A percentile compares a stretch with the other conserved stretches of the same genome.
Conservation (phyloP, 2,329 filamentous ascomycete species). For the Fusarium marasasianum region DNA sequence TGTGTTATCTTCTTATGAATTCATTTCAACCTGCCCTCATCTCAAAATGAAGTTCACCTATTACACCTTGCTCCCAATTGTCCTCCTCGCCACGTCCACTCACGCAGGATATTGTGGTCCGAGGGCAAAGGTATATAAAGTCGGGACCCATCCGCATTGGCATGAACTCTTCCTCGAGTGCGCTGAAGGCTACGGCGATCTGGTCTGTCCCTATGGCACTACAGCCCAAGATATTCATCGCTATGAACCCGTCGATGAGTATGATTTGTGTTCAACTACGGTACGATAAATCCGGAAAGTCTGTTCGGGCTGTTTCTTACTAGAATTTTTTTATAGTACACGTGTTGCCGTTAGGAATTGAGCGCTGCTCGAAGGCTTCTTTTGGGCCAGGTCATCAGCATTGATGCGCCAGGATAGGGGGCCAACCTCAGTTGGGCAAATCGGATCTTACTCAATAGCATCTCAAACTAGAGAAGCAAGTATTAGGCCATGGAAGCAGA, state of each 20-base stretch:
- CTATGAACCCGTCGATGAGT: neutral
- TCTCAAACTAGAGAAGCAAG: too few relatives aligned
- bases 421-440: too few relatives aligned
- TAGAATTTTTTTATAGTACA: neutral
- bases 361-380: too few relatives aligned
- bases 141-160: rapidly evolving
- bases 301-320: neutral
- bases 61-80: rapidly evolving
- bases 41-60: neutral
- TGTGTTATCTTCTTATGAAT: rapidly evolving
- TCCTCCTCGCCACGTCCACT: neutral
- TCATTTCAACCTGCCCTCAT: rapidly evolving
- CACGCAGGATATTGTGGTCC: neutral
- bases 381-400: too few relatives aligned
- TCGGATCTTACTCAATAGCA: too few relatives aligned
- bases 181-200: neutral
- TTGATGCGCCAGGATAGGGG: too few relatives aligned
- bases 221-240: neutral
- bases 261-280: neutral
- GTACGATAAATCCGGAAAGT: neutral
- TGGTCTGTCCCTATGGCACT: neutral
- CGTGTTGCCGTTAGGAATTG: too few relatives aligned
- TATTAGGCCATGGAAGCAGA: too few relatives aligned
- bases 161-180: neutral
- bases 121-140: neutral